Evolutionary conservation across 1,284 basidiomycete species (phyloP).

Genomic region (Cryptococcus jaspeensis): DNA sequence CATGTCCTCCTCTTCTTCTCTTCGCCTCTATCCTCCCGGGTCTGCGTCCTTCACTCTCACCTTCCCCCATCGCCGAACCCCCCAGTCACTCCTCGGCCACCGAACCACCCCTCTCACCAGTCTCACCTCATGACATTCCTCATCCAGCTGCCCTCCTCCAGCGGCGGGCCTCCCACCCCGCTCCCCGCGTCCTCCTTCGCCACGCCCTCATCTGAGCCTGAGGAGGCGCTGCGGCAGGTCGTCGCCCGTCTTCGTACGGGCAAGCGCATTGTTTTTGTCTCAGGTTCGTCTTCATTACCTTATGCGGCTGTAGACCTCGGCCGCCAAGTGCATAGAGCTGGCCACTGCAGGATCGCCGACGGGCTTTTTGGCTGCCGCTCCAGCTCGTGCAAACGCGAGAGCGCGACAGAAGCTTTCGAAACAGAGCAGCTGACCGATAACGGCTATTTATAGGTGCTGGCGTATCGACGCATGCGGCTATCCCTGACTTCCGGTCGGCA

Average conservation of each 20-base stretch:
- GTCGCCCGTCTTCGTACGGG: constrained; percentile 49
- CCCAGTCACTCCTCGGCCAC: too few species aligned
- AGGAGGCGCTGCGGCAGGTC: constrained; percentile 6
- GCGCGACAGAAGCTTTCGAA: constrained; percentile 2
- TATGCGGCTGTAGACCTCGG: too few species aligned
- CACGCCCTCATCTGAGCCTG: background rate
- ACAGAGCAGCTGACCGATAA: constrained; percentile 5
- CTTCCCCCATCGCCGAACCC: too few species aligned
- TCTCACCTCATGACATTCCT: constrained; percentile 2
- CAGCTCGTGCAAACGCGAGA: background rate
- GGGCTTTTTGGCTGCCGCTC: background rate
- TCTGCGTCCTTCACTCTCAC: too few species aligned
- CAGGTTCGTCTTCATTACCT: constrained; percentile 65
- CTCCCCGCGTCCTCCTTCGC: constrained; percentile 1
- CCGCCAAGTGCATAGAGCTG: too few species aligned
- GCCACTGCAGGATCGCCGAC: too few species aligned
- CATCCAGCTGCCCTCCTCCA: background rate
- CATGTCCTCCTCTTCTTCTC: too few species aligned
- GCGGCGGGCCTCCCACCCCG: constrained; percentile 10
- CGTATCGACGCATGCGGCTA: constrained; percentile 84
- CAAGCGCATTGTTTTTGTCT: constrained; percentile 78
- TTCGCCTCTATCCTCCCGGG: too few species aligned
- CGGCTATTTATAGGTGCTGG: constrained; percentile 84
- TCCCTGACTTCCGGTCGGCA: constrained; percentile 87
- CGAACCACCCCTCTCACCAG: too few species aligned